Evolutionary conservation across 2,329 filamentous ascomycete genomes (phyloP).

Genomic region (Emmonsiellopsis sp.): DNA sequence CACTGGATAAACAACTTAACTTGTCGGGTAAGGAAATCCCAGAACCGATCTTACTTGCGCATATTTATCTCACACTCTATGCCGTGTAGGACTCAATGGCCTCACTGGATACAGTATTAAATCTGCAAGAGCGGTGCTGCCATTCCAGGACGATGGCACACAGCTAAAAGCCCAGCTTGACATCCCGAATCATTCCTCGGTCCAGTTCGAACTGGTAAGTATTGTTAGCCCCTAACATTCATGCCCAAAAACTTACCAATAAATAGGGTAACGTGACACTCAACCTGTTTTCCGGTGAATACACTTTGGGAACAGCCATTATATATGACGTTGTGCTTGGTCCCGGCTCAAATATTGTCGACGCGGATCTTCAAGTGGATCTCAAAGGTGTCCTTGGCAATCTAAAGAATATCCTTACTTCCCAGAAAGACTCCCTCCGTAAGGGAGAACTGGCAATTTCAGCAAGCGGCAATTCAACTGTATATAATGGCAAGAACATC

Average conservation of each 20-base stretch:
- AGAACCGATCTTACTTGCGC: not conserved
- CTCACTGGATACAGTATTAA: constrained; percentile 31
- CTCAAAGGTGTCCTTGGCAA: constrained; percentile 35
- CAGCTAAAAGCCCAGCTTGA: constrained; percentile 37
- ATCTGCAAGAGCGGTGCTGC: constrained; percentile 29
- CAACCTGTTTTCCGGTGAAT: constrained; percentile 33
- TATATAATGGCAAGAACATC: constrained; percentile 36
- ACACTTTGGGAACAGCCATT: constrained; percentile 31
- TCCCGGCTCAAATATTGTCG: constrained; percentile 35
- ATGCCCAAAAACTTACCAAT: not conserved
- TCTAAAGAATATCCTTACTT: constrained; percentile 29
- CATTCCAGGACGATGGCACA: constrained; percentile 27
- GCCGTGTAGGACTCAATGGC: constrained; percentile 23
- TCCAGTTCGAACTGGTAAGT: constrained; percentile 28
- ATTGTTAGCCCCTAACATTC: not conserved
- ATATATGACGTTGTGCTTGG: constrained; percentile 32
- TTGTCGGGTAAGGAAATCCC: constrained; percentile 18
- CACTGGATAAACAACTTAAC: constrained; percentile 35
- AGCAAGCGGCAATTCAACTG: constrained; percentile 33
- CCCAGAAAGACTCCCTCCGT: constrained; percentile 27
- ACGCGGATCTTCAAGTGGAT: constrained; percentile 34
- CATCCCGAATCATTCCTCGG: constrained; percentile 37
- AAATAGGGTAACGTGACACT: constrained; percentile 37
- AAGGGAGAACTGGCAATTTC: constrained; percentile 35
- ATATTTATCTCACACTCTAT: not conserved